A percentile compares a stretch with the other conserved stretches of the same genome.
These are phyloP conservation scores for Trichosporon faecale DNA, from an alignment of 1,284 basidiomycete genomes.

Conservation along the genomic window DNA sequence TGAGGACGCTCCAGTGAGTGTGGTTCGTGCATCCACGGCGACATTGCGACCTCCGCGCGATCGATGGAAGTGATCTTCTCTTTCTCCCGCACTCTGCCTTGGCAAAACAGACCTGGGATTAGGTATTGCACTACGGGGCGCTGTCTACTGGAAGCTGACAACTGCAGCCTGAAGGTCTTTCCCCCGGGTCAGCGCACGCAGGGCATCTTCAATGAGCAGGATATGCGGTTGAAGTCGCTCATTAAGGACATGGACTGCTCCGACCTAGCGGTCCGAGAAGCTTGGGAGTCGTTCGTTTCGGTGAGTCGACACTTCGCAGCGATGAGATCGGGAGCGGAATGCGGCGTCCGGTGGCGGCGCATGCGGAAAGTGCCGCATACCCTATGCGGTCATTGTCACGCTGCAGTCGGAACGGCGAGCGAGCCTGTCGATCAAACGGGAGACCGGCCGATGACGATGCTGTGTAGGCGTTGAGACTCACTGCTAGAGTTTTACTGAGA, in stretches of 20 bases:
- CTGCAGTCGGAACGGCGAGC: background rate
- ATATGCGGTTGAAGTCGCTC: slow-evolving; percentile 17
- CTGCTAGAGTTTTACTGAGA: background rate
- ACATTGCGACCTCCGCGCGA: background rate
- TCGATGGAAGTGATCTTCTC: too few species aligned
- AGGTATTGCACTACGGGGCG: background rate
- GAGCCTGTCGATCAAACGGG: background rate
- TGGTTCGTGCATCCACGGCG: background rate
- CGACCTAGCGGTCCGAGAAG: slow-evolving; percentile 7
- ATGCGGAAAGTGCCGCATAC: background rate
- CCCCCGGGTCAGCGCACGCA: slow-evolving; percentile 1
- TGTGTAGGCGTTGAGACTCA: background rate
- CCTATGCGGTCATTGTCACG: background rate
- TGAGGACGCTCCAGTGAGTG: slow-evolving; percentile 7
- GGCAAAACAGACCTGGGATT: background rate
- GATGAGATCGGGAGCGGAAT: background rate
- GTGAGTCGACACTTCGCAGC: background rate
- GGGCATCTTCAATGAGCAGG: slow-evolving; percentile 11
- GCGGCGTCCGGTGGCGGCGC: background rate
- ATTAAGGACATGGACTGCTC: slow-evolving; percentile 13
- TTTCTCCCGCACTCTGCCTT: background rate
- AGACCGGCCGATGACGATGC: background rate
- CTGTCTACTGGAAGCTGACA: background rate
- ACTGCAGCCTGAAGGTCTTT: background rate
- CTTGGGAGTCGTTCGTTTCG: slow-evolving; percentile 22